A percentile compares a stretch with the other conserved stretches of the same genome.
Conservation (phyloP, 805 yeast genomes). For the Cyberlindnera lachancei region DNA sequence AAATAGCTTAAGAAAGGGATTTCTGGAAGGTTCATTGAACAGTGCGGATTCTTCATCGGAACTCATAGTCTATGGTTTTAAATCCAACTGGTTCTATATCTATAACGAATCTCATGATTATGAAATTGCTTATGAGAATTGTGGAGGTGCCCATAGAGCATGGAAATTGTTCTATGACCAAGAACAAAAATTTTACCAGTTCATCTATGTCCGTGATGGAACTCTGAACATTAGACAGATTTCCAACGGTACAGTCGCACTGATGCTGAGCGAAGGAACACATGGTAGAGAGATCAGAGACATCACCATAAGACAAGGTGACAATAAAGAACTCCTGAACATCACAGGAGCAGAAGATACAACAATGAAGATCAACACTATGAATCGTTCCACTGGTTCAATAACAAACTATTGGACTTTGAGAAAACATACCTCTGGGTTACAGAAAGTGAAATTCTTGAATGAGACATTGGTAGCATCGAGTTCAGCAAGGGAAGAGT, state of each 20-base stretch:
- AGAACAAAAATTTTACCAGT: constrained; percentile 27
- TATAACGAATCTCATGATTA: constrained; percentile 76
- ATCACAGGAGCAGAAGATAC: constrained; percentile 91
- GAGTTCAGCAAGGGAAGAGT: constrained; percentile 84
- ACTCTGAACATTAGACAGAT: constrained; percentile 33
- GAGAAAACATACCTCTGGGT: constrained; percentile 82
- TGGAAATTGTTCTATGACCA: constrained; percentile 50
- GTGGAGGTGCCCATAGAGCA: constrained; percentile 89
- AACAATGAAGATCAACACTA: constrained; percentile 49
- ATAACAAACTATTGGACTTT: constrained; percentile 49
- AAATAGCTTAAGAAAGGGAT: constrained; percentile 67
- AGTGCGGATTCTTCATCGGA: constrained; percentile 30
- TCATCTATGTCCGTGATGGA: constrained; percentile 55
- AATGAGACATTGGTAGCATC: constrained; percentile 40
- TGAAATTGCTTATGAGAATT: constrained; percentile 60
- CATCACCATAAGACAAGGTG: constrained; percentile 43
- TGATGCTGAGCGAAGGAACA: constrained; percentile 49
- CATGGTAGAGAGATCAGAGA: constrained; percentile 92
- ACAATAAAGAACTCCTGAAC: constrained; percentile 32
- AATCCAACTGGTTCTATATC: constrained; percentile 66
- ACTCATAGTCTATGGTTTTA: constrained; percentile 70
- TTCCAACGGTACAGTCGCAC: constrained; percentile 20
- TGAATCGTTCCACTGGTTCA: constrained; percentile 29
- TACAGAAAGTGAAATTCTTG: constrained; percentile 66
- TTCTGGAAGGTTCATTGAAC: constrained; percentile 64